phyloP scores from a whole-genome alignment of 441 rosid genomes.

The Omphalea diandra region DNA sequence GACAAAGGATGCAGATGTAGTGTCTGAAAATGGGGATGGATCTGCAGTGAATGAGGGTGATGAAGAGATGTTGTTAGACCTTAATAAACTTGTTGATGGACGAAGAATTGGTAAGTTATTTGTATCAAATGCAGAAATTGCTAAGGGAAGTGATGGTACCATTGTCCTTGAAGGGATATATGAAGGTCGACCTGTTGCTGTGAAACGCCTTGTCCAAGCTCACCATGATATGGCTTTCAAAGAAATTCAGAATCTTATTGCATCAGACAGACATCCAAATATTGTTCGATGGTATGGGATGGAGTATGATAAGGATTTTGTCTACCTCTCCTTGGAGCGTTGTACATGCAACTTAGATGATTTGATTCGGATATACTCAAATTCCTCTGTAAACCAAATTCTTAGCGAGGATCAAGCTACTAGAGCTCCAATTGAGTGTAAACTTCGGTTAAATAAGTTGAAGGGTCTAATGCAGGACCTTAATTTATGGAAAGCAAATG shows the following conservation, averaged over 20 bases:
- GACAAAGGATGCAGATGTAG: slow-evolving; percentile 33
- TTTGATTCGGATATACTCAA: slow-evolving; percentile 59
- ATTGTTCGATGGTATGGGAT: slow-evolving; percentile 94
- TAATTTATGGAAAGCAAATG: slow-evolving; percentile 68
- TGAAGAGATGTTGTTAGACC: slow-evolving; percentile 38
- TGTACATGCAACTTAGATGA: slow-evolving; percentile 80
- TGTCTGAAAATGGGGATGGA: slow-evolving; percentile 36
- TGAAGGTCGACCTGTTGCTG: slow-evolving; percentile 97
- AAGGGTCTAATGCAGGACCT: slow-evolving; percentile 41
- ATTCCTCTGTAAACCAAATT: slow-evolving; percentile 30
- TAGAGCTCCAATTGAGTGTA: slow-evolving; percentile 40
- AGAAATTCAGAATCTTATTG: slow-evolving; percentile 93
- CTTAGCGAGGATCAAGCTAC: slow-evolving; percentile 34
- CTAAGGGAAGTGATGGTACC: slow-evolving; percentile 96
- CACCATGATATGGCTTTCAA: slow-evolving; percentile 90
- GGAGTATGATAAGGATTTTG: slow-evolving; percentile 88
- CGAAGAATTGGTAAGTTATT: slow-evolving; percentile 74
- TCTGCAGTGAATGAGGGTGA: slow-evolving; percentile 33
- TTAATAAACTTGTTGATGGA: slow-evolving; percentile 56
- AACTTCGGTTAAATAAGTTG: slow-evolving; percentile 43
- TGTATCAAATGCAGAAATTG: slow-evolving; percentile 72
- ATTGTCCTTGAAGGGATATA: slow-evolving; percentile 86
- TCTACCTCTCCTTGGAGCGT: slow-evolving; percentile 86
- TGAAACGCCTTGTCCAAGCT: slow-evolving; percentile 87
- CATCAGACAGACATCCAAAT: slow-evolving; percentile 87